phyloP scores from a whole-genome alignment of 345 rosid genomes.

The Moringa oleifera region DNA sequence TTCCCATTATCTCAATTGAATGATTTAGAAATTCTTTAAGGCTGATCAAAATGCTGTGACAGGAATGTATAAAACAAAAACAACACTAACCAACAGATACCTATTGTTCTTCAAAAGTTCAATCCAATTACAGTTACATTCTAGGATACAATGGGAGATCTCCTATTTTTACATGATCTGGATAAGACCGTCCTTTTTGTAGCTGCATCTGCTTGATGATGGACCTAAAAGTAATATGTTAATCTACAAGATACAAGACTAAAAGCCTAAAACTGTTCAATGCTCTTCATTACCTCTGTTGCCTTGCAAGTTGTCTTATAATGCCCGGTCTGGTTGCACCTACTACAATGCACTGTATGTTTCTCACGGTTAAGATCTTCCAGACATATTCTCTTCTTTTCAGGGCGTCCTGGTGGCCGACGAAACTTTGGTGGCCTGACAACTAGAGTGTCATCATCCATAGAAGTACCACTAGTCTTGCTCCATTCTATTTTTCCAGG shows the following conservation, averaged over 20 bases:
- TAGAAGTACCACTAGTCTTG: conserved; percentile 20
- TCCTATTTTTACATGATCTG: conserved; percentile 6
- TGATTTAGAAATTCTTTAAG: no score
- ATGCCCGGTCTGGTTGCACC: conserved; percentile 51
- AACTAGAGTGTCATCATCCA: conserved; percentile 23
- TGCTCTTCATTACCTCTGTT: conserved; percentile 18
- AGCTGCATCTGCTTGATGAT: background rate
- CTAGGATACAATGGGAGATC: background rate
- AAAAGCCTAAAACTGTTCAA: conserved; percentile 28
- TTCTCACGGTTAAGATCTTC: conserved; percentile 44
- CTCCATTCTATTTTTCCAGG: conserved; percentile 35
- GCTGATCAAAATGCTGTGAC: no score
- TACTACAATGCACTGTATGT: conserved; percentile 49
- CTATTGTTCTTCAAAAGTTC: background rate
- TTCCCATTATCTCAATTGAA: no score
- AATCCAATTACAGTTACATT: conserved; percentile 7
- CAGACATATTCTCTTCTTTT: conserved; percentile 45
- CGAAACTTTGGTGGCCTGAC: conserved; percentile 48
- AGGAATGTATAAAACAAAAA: no score
- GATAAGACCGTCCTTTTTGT: conserved; percentile 2
- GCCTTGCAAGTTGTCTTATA: conserved; percentile 61
- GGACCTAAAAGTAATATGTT: background rate
- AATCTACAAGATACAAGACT: conserved; percentile 9
- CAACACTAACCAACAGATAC: no score
- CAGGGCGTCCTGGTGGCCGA: conserved; percentile 52